Base-by-base conservation (phyloP, 257 asterid species). In the Plantago elongata region DNA sequence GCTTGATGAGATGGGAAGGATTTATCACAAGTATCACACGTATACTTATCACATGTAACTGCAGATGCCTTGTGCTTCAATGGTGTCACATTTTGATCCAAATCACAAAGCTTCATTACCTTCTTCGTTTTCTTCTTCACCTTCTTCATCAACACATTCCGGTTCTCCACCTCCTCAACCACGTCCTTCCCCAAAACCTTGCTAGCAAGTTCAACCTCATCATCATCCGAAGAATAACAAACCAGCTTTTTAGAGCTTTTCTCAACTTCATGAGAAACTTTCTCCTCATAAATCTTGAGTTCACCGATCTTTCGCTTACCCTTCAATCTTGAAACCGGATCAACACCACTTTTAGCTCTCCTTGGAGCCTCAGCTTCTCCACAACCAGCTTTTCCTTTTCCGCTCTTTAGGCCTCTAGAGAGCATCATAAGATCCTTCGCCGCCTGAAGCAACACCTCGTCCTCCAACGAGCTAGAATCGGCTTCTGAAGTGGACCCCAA, bases 381-480 rank as follows among this genome's bases (percentile, higher is more conserved):
- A 22, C 6, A 56, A 5, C 13, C 48, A 4, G 9, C 13, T 15
- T 18, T 22, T 22, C 1, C 54, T 11, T 42, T 38, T 3, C 11
- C 7, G 10, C 9, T 13, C 42, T 10, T 40, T 18, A 44, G 45
- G 37, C 79, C 83, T 0, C 60, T 29, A 4, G 78, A 74, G 38
- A 87, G 64, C 75, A 78, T 70, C 79, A 87, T 47, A 1, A 87
- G 86, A 18, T 61, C 69, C 16, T 40, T 14, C 5, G 66, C 85
- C 40, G 86, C 88, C 7, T 69, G 71, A 5, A 29, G 58, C 27
- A 77, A 11, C 9, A 67, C 67, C 7, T 57, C 72, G 0, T 71
- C 82, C 34, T 54, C 76, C 34, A 56, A 65, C 17, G 45, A 38
- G 55, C 67, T 61, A n/a, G 77, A 66, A 46, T 7, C 5, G 8